phyloP scores from a whole-genome alignment of 306 rosid genomes.

The Cicer cuneatum region DNA sequence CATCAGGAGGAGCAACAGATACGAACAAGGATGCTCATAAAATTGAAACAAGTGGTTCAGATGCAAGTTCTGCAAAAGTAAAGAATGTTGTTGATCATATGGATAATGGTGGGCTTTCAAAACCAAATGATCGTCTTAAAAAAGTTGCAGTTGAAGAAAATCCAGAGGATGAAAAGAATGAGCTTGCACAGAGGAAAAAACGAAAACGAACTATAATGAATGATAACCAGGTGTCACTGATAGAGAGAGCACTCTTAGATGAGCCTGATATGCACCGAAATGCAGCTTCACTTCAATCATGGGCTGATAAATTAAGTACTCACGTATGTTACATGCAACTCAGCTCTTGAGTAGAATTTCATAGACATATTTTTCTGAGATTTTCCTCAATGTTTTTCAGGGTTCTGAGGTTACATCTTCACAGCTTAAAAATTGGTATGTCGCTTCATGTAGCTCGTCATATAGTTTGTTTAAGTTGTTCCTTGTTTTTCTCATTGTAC shows the following conservation, averaged over 20 bases:
- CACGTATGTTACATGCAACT: constrained; percentile 64
- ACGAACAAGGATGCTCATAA: constrained; percentile 65
- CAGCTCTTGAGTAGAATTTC: constrained; percentile 29
- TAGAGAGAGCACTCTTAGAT: constrained; percentile 79
- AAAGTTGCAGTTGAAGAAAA: constrained; percentile 59
- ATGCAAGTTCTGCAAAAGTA: constrained; percentile 75
- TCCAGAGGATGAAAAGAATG: constrained; percentile 73
- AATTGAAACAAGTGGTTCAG: constrained; percentile 92
- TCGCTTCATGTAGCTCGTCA: neutral
- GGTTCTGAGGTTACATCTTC: constrained; percentile 89
- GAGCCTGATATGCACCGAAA: constrained; percentile 97
- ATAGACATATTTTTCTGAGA: constrained; percentile 39
- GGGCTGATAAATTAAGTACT: constrained; percentile 82
- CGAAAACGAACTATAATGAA: constrained; percentile 95
- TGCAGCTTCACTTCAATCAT: constrained; percentile 67
- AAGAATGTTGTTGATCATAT: constrained; percentile 59
- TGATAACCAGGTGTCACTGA: constrained; percentile 65
- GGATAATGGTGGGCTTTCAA: constrained; percentile 58
- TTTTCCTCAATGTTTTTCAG: constrained; percentile 62
- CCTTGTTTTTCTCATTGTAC: constrained; percentile 20
- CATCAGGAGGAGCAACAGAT: constrained; percentile 57
- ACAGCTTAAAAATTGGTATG: constrained; percentile 91
- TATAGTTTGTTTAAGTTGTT: constrained; percentile 17
- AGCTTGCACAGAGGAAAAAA: constrained; percentile 70
- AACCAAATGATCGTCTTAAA: constrained; percentile 53